A percentile compares a stretch with the other conserved stretches of the same genome.
phyloP scores from a whole-genome alignment of 352 stramenopile species.

The Globisporangium parvum region DNA sequence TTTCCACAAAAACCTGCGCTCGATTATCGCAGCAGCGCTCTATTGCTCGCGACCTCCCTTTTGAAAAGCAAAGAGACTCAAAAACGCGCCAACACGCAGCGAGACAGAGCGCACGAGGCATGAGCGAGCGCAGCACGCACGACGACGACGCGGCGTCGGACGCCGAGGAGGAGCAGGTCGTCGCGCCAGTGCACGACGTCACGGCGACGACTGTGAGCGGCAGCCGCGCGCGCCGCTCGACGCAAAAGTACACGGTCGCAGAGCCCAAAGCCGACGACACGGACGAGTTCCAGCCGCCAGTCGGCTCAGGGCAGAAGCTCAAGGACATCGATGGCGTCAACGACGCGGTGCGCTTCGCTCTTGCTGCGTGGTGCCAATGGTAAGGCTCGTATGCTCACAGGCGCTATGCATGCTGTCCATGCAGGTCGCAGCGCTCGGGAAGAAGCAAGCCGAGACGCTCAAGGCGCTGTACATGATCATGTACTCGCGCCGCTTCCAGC shows the following conservation, averaged over 20 bases:
- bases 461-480: slow-evolving; percentile 81
- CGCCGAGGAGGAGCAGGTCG: slow-evolving; percentile 6
- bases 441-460: slow-evolving; percentile 66
- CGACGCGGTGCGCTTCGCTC: slow-evolving; percentile 30
- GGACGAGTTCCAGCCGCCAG: slow-evolving; percentile 57
- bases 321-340: slow-evolving; percentile 53
- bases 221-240: slow-evolving; percentile 51
- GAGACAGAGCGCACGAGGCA: neutral
- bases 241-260: slow-evolving; percentile 61
- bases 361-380: neutral
- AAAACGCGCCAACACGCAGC: too few relatives aligned
- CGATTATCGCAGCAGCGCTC: too few relatives aligned
- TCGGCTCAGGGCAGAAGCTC: slow-evolving; percentile 47
- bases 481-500: slow-evolving; percentile 72
- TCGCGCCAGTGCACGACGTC: slow-evolving; percentile 7
- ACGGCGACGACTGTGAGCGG: slow-evolving; percentile 25
- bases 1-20: too few relatives aligned
- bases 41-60: too few relatives aligned
- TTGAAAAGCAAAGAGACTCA: too few relatives aligned
- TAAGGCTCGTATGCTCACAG: neutral
- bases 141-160: neutral
- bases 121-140: neutral
- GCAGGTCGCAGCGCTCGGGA: slow-evolving; percentile 57
- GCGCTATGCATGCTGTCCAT: too few relatives aligned
- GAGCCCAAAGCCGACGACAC: slow-evolving; percentile 41